Base-by-base conservation (phyloP, 352 stramenopile genomes). In the Hyphochytrium catenoides region DNA sequence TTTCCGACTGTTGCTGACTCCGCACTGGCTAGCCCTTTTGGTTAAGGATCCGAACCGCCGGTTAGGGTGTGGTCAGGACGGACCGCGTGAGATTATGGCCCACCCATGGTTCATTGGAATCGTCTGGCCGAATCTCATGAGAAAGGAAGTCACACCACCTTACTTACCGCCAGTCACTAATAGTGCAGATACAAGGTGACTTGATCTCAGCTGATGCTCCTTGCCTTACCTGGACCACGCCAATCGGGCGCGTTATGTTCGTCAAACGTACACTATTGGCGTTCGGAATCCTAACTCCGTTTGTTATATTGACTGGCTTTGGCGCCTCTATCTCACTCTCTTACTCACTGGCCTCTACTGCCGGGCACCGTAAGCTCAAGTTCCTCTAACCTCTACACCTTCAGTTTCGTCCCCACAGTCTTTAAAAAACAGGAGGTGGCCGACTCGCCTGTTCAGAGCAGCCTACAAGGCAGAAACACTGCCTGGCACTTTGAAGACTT, bases 401-500 rank as follows among this genome's bases (percentile, higher is more conserved):
- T n/a, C n/a, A 74, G 51, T 39, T 75, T 75, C 24, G 67, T 81
- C 19, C 68, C 65, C 2, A 70, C 60, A 26, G 56, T 69, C 11
- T 82, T 78, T 55, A 71, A 73, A 41, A 55, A 76, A 43, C 68
- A 78, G 41, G 68, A 78, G 17, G 64, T 78, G 23, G 64, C 68
- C 4, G 68, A 82, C 52, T 78, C 64, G 20, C 68, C 68, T 16
- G 60, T 72, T 16, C 51, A 74, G 20, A 72, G 59, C 2, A 50
- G 42, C 12, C 56, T 45, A 24, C 59, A 54, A n/a, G 52, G 64
- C 18, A 52, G 71, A 20, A 58, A 67, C 46, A 62, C 66, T 23
- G 77, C 77, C 65, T n/a, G n/a, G n/a, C 65, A 79, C 46, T 82
- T 82, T 28, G 68, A 82, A 21, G 63, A 79, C 44, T 82, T 79